A percentile compares a stretch with the other conserved stretches of the same genome.
phyloP scores from a whole-genome alignment of 2,329 filamentous ascomycete species.

The Fusarium goolgardi region DNA sequence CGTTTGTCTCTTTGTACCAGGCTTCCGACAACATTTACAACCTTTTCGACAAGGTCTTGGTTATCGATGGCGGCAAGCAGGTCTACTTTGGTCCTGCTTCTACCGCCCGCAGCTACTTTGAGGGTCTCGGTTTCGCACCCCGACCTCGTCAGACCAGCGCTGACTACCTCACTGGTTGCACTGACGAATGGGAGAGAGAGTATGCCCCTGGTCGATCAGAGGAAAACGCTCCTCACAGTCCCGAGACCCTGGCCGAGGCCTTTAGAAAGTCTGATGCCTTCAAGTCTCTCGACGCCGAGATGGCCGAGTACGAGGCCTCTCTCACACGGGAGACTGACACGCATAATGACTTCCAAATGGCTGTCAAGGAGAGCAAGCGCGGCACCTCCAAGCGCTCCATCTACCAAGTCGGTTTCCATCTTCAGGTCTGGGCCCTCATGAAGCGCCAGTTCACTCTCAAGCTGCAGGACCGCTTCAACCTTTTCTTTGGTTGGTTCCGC shows the following conservation, averaged over 20 bases:
- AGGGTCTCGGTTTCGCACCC: constrained; percentile 77
- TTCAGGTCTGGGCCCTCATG: constrained; percentile 86
- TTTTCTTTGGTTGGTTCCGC: constrained; percentile 76
- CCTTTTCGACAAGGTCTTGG: constrained; percentile 85
- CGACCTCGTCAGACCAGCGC: constrained; percentile 83
- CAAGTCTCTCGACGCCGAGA: constrained; percentile 70
- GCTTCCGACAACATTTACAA: constrained; percentile 84
- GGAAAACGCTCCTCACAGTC: constrained; percentile 74
- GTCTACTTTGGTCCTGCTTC: constrained; percentile 78
- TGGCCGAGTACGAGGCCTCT: constrained; percentile 73
- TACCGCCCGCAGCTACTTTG: constrained; percentile 79
- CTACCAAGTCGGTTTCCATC: constrained; percentile 84
- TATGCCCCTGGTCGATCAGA: constrained; percentile 75
- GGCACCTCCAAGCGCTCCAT: constrained; percentile 79
- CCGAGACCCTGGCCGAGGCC: constrained; percentile 74
- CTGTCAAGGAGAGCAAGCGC: constrained; percentile 82
- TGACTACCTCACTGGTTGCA: constrained; percentile 85
- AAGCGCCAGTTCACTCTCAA: constrained; percentile 87
- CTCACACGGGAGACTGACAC: constrained; percentile 73
- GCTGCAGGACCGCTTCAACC: constrained; percentile 84
- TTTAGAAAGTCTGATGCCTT: constrained; percentile 74
- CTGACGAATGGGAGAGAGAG: constrained; percentile 83
- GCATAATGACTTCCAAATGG: constrained; percentile 80
- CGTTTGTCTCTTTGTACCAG: constrained; percentile 88
- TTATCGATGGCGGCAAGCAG: constrained; percentile 80